A percentile compares a stretch with the other conserved stretches of the same genome.
phyloP scores from a whole-genome alignment of 2,329 filamentous ascomycete genomes.

The Fusarium austroafricanum region DNA sequence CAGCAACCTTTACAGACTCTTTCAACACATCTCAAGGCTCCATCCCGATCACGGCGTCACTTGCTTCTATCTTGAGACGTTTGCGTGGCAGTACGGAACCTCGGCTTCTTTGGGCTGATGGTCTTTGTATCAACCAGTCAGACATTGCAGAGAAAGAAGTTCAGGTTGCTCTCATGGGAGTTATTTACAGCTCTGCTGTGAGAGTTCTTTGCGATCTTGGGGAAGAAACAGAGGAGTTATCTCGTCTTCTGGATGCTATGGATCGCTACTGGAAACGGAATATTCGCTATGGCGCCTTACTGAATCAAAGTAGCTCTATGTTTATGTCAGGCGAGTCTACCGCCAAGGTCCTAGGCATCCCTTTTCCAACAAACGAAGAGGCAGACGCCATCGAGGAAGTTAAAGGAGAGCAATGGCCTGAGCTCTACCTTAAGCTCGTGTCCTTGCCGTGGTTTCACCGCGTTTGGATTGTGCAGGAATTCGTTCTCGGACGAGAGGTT shows the following conservation, averaged over 20 bases:
- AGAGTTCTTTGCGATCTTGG: slow-evolving; percentile 10
- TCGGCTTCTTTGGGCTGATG: slow-evolving; percentile 7
- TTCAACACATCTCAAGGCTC: background rate
- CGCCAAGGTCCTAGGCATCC: background rate
- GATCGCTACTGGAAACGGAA: slow-evolving; percentile 9
- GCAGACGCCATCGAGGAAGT: background rate
- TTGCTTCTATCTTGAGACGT: slow-evolving; percentile 8
- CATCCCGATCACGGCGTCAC: slow-evolving; percentile 11
- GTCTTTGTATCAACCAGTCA: slow-evolving; percentile 10
- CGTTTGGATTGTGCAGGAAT: slow-evolving; percentile 25
- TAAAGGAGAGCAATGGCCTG: background rate
- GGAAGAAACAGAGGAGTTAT: background rate
- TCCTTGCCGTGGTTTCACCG: slow-evolving; percentile 15
- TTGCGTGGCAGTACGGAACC: background rate
- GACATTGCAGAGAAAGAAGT: slow-evolving; percentile 2
- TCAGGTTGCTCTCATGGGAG: slow-evolving; percentile 12
- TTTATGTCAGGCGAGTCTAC: background rate
- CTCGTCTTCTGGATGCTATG: background rate
- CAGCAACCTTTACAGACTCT: background rate
- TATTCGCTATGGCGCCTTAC: background rate
- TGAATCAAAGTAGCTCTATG: background rate
- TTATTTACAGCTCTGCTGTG: slow-evolving; percentile 12
- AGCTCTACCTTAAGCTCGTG: background rate
- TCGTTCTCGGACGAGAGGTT: slow-evolving; percentile 13
- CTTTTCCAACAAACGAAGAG: background rate